A percentile compares a stretch with the other conserved stretches of the same genome.
Conservation (phyloP, 306 rosid species). For the Acacia acuminata region DNA sequence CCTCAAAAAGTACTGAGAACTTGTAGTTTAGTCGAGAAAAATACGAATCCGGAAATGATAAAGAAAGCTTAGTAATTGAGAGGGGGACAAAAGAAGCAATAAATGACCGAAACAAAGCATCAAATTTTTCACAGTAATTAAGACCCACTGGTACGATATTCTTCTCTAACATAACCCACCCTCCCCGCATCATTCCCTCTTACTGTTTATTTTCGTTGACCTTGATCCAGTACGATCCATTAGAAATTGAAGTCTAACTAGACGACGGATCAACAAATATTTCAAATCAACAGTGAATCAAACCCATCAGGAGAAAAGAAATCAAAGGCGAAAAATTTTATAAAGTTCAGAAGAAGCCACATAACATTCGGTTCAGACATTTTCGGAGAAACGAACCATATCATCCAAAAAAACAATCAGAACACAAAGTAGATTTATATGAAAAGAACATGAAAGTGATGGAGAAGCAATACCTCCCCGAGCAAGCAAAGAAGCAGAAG, state of each 20-base stretch:
- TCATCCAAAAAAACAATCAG: background rate
- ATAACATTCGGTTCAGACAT: background rate
- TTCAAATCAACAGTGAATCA: background rate
- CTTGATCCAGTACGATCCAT: background rate
- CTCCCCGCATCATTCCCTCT: background rate
- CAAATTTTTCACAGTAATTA: background rate
- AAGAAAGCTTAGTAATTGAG: background rate
- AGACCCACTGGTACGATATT: too few relatives aligned
- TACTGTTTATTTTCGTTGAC: too few relatives aligned
- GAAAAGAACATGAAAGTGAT: background rate
- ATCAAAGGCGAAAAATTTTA: background rate
- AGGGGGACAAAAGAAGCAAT: background rate
- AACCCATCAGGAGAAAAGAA: background rate
- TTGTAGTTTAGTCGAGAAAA: background rate
- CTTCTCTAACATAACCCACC: background rate
- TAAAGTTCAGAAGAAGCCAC: background rate
- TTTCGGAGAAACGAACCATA: background rate
- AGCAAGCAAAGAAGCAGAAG: slow-evolving; percentile 46
- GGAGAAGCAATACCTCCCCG: slow-evolving; percentile 49
- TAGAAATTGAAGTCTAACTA: background rate
- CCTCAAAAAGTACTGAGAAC: background rate
- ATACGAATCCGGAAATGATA: background rate
- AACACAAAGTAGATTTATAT: background rate
- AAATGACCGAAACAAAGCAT: background rate
- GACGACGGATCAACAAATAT: background rate